A percentile compares a stretch with the other conserved stretches of the same genome.
Evolutionary conservation across 225 moss, liverwort and hornwort species (phyloP).

Genomic region (Climacium dendroides): DNA sequence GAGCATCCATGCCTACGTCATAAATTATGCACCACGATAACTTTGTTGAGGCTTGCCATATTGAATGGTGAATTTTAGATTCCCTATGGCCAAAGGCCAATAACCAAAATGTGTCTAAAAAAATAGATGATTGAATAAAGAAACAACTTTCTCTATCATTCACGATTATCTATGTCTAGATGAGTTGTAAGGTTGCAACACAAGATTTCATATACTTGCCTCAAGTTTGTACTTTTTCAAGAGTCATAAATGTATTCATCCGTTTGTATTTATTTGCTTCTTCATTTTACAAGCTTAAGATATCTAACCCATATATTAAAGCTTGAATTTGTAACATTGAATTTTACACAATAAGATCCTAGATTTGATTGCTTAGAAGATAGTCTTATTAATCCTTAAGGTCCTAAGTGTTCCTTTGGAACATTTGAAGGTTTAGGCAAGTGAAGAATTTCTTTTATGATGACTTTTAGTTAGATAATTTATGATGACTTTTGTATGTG

Average conservation of each 20-base stretch:
- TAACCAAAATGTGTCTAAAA: fast-evolving
- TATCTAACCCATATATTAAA: too few species aligned
- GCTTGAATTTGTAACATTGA: not conserved
- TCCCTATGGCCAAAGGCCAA: too few species aligned
- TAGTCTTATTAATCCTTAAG: not conserved
- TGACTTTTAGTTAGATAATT: too few species aligned
- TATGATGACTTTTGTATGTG: too few species aligned
- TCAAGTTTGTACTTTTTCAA: not conserved
- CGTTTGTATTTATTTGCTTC: not conserved
- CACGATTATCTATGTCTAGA: not conserved
- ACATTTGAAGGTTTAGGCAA: too few species aligned
- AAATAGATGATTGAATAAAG: not conserved
- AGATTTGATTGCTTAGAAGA: not conserved
- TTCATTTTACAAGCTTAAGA: not conserved
- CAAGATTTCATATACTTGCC: not conserved
- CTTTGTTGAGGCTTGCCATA: not conserved
- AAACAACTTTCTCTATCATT: not conserved
- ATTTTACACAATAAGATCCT: not conserved
- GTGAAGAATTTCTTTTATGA: too few species aligned
- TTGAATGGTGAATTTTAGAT: not conserved
- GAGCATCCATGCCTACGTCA: fast-evolving
- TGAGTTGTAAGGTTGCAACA: too few species aligned
- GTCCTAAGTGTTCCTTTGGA: fast-evolving
- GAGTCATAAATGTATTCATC: not conserved
- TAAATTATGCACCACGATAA: fast-evolving